Percentiles rank a stretch among this genome's conserved stretches.
Evolutionary conservation across 1,284 basidiomycete species (phyloP).

Genomic region (Ganoderma resinaceum): DNA sequence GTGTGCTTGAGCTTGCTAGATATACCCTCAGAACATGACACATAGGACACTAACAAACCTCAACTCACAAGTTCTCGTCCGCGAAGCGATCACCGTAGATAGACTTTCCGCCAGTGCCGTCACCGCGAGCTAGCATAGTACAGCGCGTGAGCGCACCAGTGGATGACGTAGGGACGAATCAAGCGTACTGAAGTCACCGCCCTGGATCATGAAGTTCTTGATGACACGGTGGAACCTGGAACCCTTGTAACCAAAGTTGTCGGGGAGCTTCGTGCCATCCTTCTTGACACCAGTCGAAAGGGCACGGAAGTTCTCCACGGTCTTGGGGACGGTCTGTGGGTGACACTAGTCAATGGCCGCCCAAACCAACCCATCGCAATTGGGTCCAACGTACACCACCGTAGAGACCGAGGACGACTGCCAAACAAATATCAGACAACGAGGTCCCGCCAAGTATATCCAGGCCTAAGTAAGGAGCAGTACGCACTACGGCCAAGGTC

Average conservation of each 20-base stretch:
- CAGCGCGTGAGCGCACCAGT: not conserved
- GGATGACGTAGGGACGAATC: no score
- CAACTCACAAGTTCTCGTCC: slow-evolving; percentile 84
- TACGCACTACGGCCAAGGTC: slow-evolving; percentile 80
- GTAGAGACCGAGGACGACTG: slow-evolving; percentile 87
- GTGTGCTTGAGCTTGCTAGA: slow-evolving; percentile 89
- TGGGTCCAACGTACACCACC: slow-evolving; percentile 74
- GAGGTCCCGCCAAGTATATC: slow-evolving; percentile 8
- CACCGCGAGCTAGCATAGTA: slow-evolving; percentile 50
- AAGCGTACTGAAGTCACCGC: slow-evolving; percentile 72
- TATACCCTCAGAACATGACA: not conserved
- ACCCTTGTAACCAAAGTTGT: slow-evolving; percentile 75
- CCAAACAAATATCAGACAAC: slow-evolving; percentile 10
- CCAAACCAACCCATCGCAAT: slow-evolving; percentile 16
- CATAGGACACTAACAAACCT: not conserved
- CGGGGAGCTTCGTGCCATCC: slow-evolving; percentile 77
- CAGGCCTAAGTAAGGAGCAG: slow-evolving; percentile 21
- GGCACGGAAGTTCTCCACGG: slow-evolving; percentile 76
- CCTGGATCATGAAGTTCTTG: slow-evolving; percentile 76
- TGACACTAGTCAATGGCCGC: not conserved
- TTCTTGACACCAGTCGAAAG: slow-evolving; percentile 79
- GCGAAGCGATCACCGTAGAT: slow-evolving; percentile 67
- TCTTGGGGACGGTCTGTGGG: slow-evolving; percentile 79
- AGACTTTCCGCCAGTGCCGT: slow-evolving; percentile 69
- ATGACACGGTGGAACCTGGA: slow-evolving; percentile 77